Evolutionary conservation across 352 stramenopile species (phyloP), one percentile per base, ranked within the genome.

Genomic region (Hyaloperonospora arabidopsidis): DNA sequence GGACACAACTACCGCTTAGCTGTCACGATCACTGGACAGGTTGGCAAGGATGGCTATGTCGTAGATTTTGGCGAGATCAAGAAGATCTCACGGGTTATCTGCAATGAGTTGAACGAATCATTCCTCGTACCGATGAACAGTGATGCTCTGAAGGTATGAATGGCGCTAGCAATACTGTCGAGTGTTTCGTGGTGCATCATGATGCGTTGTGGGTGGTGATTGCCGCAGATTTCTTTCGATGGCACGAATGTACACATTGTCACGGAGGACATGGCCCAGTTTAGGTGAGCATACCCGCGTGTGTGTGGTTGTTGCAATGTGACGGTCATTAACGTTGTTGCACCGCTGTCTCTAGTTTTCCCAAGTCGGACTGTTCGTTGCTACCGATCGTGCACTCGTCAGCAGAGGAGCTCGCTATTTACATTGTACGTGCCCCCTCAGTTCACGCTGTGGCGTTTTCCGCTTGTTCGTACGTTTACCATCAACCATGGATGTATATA

Each of bases 11-110:
- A 99, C 73, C 84, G 72, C 5, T 81, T 97, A n/a, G 87, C 79
- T 5, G 88, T 98, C 15, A 94, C 84, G 17, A 88, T 95, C 48
- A 90, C 79, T 1, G 89, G 82, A 21, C 61, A 70, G 32, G 79
- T 98, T 49, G 87, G 89, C 1, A 45, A 63, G 7, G 96, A 98
- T 69, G 96, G 96, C 52, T 98, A 98, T 60, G 86, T 99, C 8
- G 63, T 99, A 14, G 96, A 98, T 68, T 98, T 98, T 86, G 96
- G 96, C 32, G 87, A 97, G 54, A 94, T 99, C 57, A 99, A 98
- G 70, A 95, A 93, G 66, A 96, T 97, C 40, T 86, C 79, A 18
- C 84, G 90, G 23, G 79, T 91, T 12, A 86, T 98, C 45, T 98
- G 96, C 74, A 97, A 97, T 67, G 74, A 96, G 58, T 63, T 98